Evolutionary conservation across 2,329 filamentous ascomycete species (phyloP), one percentile per base, ranked within the genome.

Genomic region (Colletotrichum chrysophilum): DNA sequence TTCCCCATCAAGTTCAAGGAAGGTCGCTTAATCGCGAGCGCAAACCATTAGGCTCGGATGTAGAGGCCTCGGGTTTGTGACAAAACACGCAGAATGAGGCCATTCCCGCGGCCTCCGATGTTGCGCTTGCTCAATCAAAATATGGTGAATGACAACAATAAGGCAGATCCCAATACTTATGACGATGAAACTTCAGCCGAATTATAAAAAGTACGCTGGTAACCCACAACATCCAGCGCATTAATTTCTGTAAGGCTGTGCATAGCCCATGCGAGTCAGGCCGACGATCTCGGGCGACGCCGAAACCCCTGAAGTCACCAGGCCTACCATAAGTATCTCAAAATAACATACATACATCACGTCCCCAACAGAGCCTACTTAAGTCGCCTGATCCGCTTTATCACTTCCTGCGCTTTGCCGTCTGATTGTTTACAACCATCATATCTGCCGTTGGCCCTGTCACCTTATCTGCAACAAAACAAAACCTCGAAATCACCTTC

Each of bases 241-340:
- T 73, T 62, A 73, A 68, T 36, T 13, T 62, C 28, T 14, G 64
- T 73, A 68, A 28, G 70, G 64, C 55, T 72, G 38, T 72, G 64
- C 55, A 26, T 21, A n/a, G 55, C n/a, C 18, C 21, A 2, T 36
- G 14, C 55, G 52, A 55, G 64, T 73, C 36, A 73, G 36, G 7
- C 64, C 66, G 32, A 18, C 18, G 30, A 28, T 30, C 7, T 55
- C 55, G 38, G 70, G 21, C 48, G n/a, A 16, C 52, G 21, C 34
- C 55, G 70, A 60, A 16, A 28, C 48, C 48, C 60, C 21, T 58
- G 28, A 18, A 21, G 48, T 21, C 55, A 24, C 9, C 21, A 58
- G 55, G 21, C 43, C 43, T 52, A 52, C 43, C 10, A 7, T 21
- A 12, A 21, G 43, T 58, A 26, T 58, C 7, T 58, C 13, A 58